Base-by-base conservation (phyloP, 2,329 filamentous ascomycete species). In the Trichoderma asperellum region DNA sequence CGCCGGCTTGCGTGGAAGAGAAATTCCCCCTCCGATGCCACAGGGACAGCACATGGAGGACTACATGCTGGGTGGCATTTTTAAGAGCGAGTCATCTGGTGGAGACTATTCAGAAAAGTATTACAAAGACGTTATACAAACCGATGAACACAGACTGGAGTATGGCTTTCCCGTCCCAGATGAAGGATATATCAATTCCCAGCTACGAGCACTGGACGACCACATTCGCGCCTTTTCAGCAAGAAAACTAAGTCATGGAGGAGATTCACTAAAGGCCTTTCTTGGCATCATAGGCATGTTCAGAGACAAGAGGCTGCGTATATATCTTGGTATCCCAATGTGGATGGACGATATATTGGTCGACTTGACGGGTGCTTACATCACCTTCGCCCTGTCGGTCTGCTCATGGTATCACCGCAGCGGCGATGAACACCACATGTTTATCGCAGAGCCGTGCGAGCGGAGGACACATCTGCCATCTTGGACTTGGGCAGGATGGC, bases 401-500 rank as follows among this genome's bases (percentile, higher is more conserved):
- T 62, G 47, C n/a, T 70, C 68, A 21, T 70, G 68, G 63, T 70
- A 67, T 35, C 68, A 70, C 35, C 62, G 62, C 56, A 68, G 63
- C 56, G 27, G 24, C 14, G 29, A 64, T 14, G 43, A 62, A 16
- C 56, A 68, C 14, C 35, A 32, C 35, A 59, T 67, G 35, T 68
- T 68, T 32, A 64, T 70, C 18, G 6, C 56, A 1, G 68, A 70
- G 16, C 27, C 62, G 3, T 70, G 63, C 49, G n/a, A 21, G n/a
- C 68, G 68, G 55, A 52, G 68, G 43, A 47, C 32, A 1, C 68
- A 70, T 35, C 47, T 70, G 4, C 62, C 68, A 21, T 70, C 68
- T 5, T 70, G 68, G 68, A 70, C 68, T 14, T 70, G 62, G 68
- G 68, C 68, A 16, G 68, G 68, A 6, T 70, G 68, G 68, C 53